Base-by-base conservation (phyloP, 129 eudicot genomes). In the Deinandra increscens region DNA sequence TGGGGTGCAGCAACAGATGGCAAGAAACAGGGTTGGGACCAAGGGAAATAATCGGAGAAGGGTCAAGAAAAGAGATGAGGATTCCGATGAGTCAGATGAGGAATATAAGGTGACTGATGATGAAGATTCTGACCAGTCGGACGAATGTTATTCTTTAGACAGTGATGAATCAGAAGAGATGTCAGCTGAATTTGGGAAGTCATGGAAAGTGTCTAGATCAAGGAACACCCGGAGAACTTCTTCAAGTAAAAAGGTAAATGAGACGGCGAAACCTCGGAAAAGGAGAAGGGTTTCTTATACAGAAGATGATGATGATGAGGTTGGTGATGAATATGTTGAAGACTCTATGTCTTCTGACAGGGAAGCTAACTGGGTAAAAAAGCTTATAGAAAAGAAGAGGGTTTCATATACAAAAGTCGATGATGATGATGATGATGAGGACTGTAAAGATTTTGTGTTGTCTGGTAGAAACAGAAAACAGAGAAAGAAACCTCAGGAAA, bases 51-150 rank as follows among this genome's bases (percentile, higher is more conserved):
- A 45, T 46, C 64, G 83, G 72, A 70, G 55, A 69, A 75, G 74
- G 76, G 68, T 64, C 34, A 33, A 68, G 5, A 44, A 41, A 31
- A 74, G 77, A 67, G 81, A 66, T 1, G 33, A 55, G 18, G 81
- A 81, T 31, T 85, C 91, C 8, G 97, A 87, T 34, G 89, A 81
- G 38, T 90, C 97, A 6, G 97, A 91, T 79, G 97, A 87, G 81
- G 97, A 91, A 71, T 91, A 91, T 65, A 81, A 48, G 64, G 86
- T 85, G 70, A 83, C 74, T 65, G 89, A 72, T 73, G 97, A 87
- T 77, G 97, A 87, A 64, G 87, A 79, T 36, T 67, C 50, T 43
- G 84, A 83, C 6, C 85, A 80, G 49, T 84, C 95, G 19, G 97
- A 90, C 64, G 97, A 85, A 44, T 75, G 73, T 69, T 81, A 74